Evolutionary conservation across 1,284 basidiomycete species (phyloP), one percentile per base, ranked within the genome.

Genomic region (Anthracocystis walkeri): DNA sequence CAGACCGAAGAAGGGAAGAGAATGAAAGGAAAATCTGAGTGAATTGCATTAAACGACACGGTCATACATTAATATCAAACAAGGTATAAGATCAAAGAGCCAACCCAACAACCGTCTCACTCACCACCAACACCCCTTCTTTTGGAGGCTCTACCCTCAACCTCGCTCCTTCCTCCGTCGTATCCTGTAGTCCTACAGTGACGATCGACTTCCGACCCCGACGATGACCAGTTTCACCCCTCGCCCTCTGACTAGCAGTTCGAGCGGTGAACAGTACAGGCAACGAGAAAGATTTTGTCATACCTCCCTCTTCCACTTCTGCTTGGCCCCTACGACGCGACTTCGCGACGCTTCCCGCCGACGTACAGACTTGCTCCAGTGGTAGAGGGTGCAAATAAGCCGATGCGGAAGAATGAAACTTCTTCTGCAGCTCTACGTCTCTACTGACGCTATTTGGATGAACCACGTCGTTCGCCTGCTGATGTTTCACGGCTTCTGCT

Each of bases 251-350:
- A 3, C 42, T 35, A 7, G 56, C 33, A 1, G 65, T 73, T 2
- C 70, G 58, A 5, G 65, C 70, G 21, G 64, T 63, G 20, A 60
- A 73, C 49, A 73, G 46, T 14, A 51, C 48, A 0, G 70, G 70
- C 3, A 73, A 25, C 1, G 59, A 64, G 6, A 57, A 3, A 3
- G 48, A 53, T 18, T 56, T 46, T 3, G 49, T n/a, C 48, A 56
- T 62, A 1, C 38, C 41, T 7, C 29, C 51, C 29, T 4, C n/a
- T 51, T 5, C 33, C 16, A 14, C n/a, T 51, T 8, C 33, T 14
- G 14, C 25, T 45, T 5, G 11, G 12, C 14, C 8, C 14, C 31
- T 44, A 29, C 62, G 48, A n/a, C 62, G 44, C 1, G 18, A 27
- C 31, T 60, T 52, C 2, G 65, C 65, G 1, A 51, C 55, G 12